phyloP scores from a whole-genome alignment of 1,284 basidiomycete genomes.

The Cystobasidium slooffiae region DNA sequence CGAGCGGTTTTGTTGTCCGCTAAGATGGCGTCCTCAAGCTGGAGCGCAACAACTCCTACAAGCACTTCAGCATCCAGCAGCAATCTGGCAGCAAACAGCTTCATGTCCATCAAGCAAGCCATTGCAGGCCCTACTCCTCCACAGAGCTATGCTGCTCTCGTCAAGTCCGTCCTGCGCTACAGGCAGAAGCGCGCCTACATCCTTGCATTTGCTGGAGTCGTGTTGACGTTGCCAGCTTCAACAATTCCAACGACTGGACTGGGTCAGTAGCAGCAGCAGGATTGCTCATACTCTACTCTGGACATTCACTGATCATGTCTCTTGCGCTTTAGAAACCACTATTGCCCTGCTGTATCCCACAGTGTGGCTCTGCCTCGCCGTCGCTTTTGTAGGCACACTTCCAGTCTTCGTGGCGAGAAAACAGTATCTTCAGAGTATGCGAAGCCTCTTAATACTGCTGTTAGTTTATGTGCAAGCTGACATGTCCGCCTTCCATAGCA shows the following conservation, averaged over 20 bases:
- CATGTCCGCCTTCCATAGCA: neutral
- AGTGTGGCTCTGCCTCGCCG: constrained; percentile 41
- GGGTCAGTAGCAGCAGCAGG: constrained; percentile 16
- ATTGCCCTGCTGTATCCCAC: constrained; percentile 36
- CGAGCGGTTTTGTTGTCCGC: too few species aligned
- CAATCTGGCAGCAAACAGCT: constrained; percentile 19
- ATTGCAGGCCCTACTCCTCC: constrained; percentile 43
- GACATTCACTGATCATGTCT: neutral
- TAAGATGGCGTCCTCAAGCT: constrained; percentile 20
- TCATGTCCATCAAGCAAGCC: constrained; percentile 42
- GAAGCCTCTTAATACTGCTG: too few species aligned
- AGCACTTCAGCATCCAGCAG: constrained; percentile 1
- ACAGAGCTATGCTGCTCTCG: constrained; percentile 38
- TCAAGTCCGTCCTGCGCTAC: constrained; percentile 39
- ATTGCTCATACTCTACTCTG: neutral
- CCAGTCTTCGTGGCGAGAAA: constrained; percentile 50
- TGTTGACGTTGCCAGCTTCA: constrained; percentile 19
- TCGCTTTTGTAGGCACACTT: constrained; percentile 46
- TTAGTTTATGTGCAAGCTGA: too few species aligned
- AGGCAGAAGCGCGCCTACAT: constrained; percentile 42
- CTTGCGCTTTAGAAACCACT: constrained; percentile 10
- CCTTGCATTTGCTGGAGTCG: constrained; percentile 31
- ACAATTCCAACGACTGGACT: constrained; percentile 32
- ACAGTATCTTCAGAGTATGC: constrained; percentile 49
- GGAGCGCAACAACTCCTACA: neutral